Base-by-base conservation (phyloP, 2,329 filamentous ascomycete species). In the Neofusicoccum ribis region DNA sequence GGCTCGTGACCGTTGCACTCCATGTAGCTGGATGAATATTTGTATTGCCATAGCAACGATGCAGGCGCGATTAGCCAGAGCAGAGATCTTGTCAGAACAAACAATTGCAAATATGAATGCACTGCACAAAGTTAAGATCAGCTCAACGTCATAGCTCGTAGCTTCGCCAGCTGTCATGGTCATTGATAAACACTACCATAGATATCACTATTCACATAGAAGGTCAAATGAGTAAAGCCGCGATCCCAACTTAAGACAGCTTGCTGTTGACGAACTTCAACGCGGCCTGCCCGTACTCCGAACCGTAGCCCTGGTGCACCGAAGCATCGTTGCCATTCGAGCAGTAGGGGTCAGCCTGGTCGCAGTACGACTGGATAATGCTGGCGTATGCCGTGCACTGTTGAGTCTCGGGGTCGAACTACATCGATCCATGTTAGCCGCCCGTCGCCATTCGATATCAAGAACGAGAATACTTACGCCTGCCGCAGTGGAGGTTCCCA, bases 191-290 rank as follows among this genome's bases (percentile, higher is more conserved):
- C 6, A 7, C 27, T 31, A 7, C 27, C 27, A 31, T 7, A 31
- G 5, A 31, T 31, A 31, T 6, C 6, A 31, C 27, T 31, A 31
- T 31, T 7, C 27, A 31, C 27, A 31, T 31, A 31, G 27, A 31
- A 31, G 27, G 27, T 7, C 27, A 31, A 31, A 6, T 7, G 27
- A 7, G 27, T 31, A 31, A 7, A 31, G 1, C 27, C 27, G 5
- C 27, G 27, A 31, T 31, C 27, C 27, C 27, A 1, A 6, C 6
- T 31, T 7, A 31, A 7, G 37, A 39, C 37, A 86, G 67, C 75
- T 84, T 86, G 71, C 75, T 80, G 73, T 86, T 82, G 67, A 89
- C 84, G 68, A 90, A 90, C 0, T 79, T 68, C 46, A 89, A 72
- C 1, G 87, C 88, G 70, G 87, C 79, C 6, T 80, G 72, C 1